phyloP scores from a whole-genome alignment of 306 rosid genomes.

The Carpinus viminea region DNA sequence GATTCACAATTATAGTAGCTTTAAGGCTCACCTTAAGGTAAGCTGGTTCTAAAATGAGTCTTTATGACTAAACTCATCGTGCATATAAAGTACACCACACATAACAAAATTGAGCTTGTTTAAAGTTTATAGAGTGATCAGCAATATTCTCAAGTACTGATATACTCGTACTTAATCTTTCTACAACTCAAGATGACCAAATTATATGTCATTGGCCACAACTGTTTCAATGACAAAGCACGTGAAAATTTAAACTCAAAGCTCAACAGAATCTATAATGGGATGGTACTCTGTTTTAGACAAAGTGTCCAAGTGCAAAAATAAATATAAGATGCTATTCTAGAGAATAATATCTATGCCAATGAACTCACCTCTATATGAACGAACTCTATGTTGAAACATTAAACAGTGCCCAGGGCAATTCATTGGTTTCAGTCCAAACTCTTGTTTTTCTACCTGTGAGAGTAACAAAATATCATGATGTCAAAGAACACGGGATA shows the following conservation, averaged over 20 bases:
- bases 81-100: neutral
- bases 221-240: neutral
- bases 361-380: constrained; percentile 69
- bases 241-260: neutral
- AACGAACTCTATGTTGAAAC: constrained; percentile 94
- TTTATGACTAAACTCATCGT: neutral
- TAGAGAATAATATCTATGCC: neutral
- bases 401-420: constrained; percentile 99
- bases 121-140: neutral
- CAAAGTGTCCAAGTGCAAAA: neutral
- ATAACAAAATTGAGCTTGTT: neutral
- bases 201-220: neutral
- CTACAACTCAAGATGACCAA: neutral
- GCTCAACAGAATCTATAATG: neutral
- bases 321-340: neutral
- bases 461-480: constrained; percentile 3
- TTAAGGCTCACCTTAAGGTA: neutral
- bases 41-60: neutral
- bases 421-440: constrained; percentile 98
- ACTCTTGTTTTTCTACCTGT: constrained; percentile 95
- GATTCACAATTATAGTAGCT: neutral
- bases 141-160: neutral
- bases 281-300: neutral
- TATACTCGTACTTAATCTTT: neutral
- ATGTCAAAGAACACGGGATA: constrained; percentile 7